Conservation (phyloP, 2,329 filamentous ascomycete species). For the Colletotrichum noveboracense region DNA sequence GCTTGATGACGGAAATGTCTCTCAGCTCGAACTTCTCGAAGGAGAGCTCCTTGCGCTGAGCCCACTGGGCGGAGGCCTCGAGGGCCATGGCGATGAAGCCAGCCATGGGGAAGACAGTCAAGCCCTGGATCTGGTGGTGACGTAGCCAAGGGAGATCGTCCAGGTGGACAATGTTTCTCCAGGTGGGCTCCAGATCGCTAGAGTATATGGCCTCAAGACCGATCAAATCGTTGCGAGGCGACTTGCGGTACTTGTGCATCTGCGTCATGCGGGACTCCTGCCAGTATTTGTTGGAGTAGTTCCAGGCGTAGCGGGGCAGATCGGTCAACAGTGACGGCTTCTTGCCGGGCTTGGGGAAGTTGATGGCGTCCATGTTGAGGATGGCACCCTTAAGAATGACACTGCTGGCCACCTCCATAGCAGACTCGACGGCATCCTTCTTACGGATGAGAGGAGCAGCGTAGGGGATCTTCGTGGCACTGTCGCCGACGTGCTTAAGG, state of each 20-base stretch:
- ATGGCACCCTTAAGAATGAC: constrained; percentile 50
- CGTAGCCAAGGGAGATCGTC: constrained; percentile 62
- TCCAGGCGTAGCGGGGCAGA: constrained; percentile 54
- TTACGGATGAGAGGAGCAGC: constrained; percentile 55
- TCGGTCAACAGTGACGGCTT: constrained; percentile 37
- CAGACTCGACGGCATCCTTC: constrained; percentile 51
- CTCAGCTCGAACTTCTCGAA: constrained; percentile 52
- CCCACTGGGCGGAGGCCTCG: constrained; percentile 45
- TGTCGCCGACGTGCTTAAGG: constrained; percentile 46
- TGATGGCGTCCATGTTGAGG: constrained; percentile 51
- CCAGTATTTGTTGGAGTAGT: constrained; percentile 51
- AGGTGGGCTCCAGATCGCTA: constrained; percentile 50
- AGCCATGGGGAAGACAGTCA: constrained; percentile 60
- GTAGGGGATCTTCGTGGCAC: constrained; percentile 45
- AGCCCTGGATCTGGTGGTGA: constrained; percentile 62
- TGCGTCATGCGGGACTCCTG: constrained; percentile 49
- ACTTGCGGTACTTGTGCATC: constrained; percentile 44
- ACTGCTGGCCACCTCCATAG: constrained; percentile 47
- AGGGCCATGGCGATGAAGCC: constrained; percentile 58
- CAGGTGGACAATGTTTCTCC: constrained; percentile 52
- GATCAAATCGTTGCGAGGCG: constrained; percentile 49
- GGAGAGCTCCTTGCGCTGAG: constrained; percentile 25
- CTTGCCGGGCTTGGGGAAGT: constrained; percentile 44
- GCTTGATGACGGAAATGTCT: constrained; percentile 50
- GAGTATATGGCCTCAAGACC: constrained; percentile 49